These are phyloP conservation scores for Chalara sp. DNA, from an alignment of 2,329 filamentous ascomycete species.

Conservation along the genomic window DNA sequence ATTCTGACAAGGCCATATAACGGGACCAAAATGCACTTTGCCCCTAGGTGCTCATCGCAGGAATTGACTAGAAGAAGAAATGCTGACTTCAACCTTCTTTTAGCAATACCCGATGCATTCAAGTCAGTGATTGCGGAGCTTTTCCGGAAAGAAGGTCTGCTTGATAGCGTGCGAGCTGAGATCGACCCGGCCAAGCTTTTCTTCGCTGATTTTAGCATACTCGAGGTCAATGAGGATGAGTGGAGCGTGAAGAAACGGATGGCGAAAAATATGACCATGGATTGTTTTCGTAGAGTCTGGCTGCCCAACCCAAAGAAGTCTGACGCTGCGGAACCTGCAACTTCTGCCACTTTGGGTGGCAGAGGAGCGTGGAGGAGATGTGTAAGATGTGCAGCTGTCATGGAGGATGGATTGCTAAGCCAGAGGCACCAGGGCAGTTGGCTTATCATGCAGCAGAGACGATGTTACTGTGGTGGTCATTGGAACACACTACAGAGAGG, in stretches of 20 bases:
- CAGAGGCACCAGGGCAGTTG: conserved; percentile 25
- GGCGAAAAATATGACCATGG: conserved; percentile 19
- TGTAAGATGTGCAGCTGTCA: conserved; percentile 27
- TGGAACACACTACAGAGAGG: conserved; percentile 25
- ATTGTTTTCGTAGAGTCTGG: conserved; percentile 26
- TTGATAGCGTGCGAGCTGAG: conserved; percentile 20
- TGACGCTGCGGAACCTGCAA: not conserved
- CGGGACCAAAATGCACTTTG: too few species aligned
- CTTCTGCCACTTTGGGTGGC: not conserved
- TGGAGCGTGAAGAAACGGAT: conserved; percentile 12
- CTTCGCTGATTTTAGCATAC: conserved; percentile 26
- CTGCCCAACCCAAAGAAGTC: conserved; percentile 14
- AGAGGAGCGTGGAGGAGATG: conserved; percentile 25
- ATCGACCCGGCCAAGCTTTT: conserved; percentile 27
- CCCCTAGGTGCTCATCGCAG: too few species aligned
- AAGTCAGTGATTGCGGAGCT: conserved; percentile 25
- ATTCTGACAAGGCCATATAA: not conserved
- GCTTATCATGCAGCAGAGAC: conserved; percentile 27
- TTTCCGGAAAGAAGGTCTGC: conserved; percentile 17
- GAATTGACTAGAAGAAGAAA: not conserved
- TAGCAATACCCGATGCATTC: conserved; percentile 19
- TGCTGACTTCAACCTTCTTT: conserved; percentile 7
- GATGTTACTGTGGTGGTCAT: conserved; percentile 28
- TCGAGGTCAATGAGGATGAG: conserved; percentile 26
- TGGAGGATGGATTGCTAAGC: conserved; percentile 25